Conservation (phyloP, 2,329 filamentous ascomycete species). For the Fusarium lyarnte region DNA sequence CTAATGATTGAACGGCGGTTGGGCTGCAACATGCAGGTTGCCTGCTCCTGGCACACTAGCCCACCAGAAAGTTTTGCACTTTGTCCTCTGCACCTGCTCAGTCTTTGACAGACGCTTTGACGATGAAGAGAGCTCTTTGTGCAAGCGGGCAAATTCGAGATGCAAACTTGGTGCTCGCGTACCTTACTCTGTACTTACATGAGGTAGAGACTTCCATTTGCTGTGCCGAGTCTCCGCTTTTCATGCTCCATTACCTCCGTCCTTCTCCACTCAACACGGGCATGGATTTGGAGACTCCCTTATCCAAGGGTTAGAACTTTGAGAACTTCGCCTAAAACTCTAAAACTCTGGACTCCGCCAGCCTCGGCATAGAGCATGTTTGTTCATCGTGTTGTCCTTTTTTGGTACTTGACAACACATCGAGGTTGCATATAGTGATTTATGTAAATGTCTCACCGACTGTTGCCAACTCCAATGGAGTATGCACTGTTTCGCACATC, state of each 20-base stretch:
- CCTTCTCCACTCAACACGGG: constrained; percentile 4
- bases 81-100: not conserved
- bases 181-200: not conserved
- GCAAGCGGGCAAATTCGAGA: not conserved
- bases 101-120: not conserved
- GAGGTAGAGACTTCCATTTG: not conserved
- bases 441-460: constrained; percentile 27
- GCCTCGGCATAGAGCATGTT: constrained; percentile 11
- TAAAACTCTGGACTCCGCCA: constrained; percentile 24
- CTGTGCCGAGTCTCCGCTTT: constrained; percentile 4
- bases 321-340: constrained; percentile 39
- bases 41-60: not conserved
- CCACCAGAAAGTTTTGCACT: constrained; percentile 24
- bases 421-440: not conserved
- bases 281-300: not conserved
- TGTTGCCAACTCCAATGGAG: not conserved
- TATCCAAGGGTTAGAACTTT: not conserved
- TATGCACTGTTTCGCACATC: constrained; percentile 4
- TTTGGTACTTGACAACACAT: constrained; percentile 6
- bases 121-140: not conserved
- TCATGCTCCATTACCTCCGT: not conserved
- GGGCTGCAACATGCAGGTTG: constrained; percentile 12
- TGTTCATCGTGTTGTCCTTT: not conserved
- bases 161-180: not conserved
- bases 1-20: not conserved